phyloP scores from a whole-genome alignment of 2,329 filamentous ascomycete species.

The Niveomyces coronatus region DNA sequence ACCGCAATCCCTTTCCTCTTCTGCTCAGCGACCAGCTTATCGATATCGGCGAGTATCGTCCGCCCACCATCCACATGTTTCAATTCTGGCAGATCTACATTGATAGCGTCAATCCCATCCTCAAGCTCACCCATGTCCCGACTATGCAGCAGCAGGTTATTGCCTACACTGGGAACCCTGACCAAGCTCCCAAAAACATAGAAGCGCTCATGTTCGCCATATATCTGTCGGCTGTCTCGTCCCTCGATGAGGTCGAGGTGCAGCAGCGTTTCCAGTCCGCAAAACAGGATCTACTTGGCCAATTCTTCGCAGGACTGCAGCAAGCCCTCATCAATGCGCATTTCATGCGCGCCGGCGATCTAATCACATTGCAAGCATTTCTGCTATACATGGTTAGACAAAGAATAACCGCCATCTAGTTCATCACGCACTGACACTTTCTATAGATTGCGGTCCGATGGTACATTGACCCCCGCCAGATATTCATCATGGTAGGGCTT shows the following conservation, averaged over 20 bases:
- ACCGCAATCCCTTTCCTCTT: slow-evolving; percentile 48
- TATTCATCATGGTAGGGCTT: slow-evolving; percentile 46
- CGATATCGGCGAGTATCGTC: slow-evolving; percentile 38
- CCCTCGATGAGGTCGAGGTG: slow-evolving; percentile 47
- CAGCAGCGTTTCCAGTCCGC: slow-evolving; percentile 41
- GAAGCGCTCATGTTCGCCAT: slow-evolving; percentile 61
- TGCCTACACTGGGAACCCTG: slow-evolving; percentile 45
- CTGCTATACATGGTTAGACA: slow-evolving; percentile 50
- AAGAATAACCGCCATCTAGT: neutral
- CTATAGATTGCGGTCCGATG: slow-evolving; percentile 37
- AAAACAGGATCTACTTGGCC: slow-evolving; percentile 38
- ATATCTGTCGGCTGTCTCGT: slow-evolving; percentile 48
- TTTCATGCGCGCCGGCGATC: slow-evolving; percentile 55
- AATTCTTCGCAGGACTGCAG: slow-evolving; percentile 48
- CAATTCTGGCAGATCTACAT: slow-evolving; percentile 61
- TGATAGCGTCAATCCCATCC: slow-evolving; percentile 57
- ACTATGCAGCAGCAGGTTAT: slow-evolving; percentile 55
- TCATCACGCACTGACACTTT: slow-evolving; percentile 4
- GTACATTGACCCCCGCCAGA: slow-evolving; percentile 45
- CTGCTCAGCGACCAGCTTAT: slow-evolving; percentile 35
- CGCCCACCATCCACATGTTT: slow-evolving; percentile 48
- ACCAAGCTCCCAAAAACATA: slow-evolving; percentile 43
- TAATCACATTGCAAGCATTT: slow-evolving; percentile 57
- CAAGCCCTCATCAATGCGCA: slow-evolving; percentile 56
- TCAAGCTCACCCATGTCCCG: slow-evolving; percentile 58